A percentile compares a stretch with the other conserved stretches of the same genome.
phyloP scores from a whole-genome alignment of 2,329 filamentous ascomycete species.

The Dendryphion nanum region DNA sequence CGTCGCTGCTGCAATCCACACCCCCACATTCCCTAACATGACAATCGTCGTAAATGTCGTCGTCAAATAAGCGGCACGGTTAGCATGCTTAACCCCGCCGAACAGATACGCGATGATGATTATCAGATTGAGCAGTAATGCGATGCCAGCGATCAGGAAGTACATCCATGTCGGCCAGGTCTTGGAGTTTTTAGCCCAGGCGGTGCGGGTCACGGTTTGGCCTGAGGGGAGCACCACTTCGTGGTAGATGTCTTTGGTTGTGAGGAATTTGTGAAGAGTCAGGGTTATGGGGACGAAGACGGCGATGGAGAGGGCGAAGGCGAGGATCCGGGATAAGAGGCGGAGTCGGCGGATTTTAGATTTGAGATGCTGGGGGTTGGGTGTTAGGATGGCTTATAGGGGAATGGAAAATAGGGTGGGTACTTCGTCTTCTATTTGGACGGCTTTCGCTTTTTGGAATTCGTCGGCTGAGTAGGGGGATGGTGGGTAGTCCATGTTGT shows the following conservation, averaged over 20 bases:
- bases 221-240: slow-evolving; percentile 12
- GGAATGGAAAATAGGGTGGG: background rate
- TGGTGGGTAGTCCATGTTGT: no score
- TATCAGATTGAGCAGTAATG: slow-evolving; percentile 32
- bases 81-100: slow-evolving; percentile 33
- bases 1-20: slow-evolving; percentile 34
- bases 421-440: background rate
- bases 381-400: background rate
- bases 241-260: slow-evolving; percentile 30
- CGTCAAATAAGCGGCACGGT: slow-evolving; percentile 25
- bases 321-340: slow-evolving; percentile 34
- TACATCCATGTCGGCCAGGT: slow-evolving; percentile 44
- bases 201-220: slow-evolving; percentile 29
- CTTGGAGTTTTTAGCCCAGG: slow-evolving; percentile 39
- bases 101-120: slow-evolving; percentile 35
- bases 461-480: no score
- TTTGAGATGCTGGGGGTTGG: slow-evolving; percentile 31
- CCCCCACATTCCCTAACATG: slow-evolving; percentile 31
- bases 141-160: slow-evolving; percentile 29
- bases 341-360: slow-evolving; percentile 38
- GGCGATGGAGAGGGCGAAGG: slow-evolving; percentile 32
- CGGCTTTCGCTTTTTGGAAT: no score
- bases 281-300: slow-evolving; percentile 37
- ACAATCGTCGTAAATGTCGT: slow-evolving; percentile 29
- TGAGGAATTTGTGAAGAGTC: slow-evolving; percentile 40